Evolutionary conservation across 257 asterid species (phyloP).

Genomic region (Leptodermis oblonga): DNA sequence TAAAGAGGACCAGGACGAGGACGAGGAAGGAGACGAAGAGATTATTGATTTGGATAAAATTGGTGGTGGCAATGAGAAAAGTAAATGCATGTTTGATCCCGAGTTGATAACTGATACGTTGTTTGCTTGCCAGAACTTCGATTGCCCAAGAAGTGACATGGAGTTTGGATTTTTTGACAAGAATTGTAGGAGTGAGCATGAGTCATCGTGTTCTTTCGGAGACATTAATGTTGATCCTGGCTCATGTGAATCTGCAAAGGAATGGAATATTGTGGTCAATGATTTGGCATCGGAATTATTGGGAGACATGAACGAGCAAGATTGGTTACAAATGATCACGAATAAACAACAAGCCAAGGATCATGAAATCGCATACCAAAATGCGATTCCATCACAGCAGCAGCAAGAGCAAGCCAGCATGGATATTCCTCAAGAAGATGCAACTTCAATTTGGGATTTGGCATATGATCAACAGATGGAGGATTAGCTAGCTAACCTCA

Average conservation of each 20-base stretch:
- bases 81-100: conserved; percentile 26
- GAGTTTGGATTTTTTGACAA: conserved; percentile 24
- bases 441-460: conserved; percentile 52
- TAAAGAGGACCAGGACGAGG: conserved; percentile 2
- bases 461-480: conserved; percentile 20
- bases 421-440: conserved; percentile 16
- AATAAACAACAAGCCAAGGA: background rate
- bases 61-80: conserved; percentile 22
- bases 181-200: conserved; percentile 26
- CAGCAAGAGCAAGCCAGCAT: no score
- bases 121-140: conserved; percentile 11
- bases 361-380: no score
- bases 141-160: conserved; percentile 13
- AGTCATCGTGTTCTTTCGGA: background rate
- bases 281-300: no score
- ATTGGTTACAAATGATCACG: conserved; percentile 22
- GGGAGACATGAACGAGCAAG: conserved; percentile 8
- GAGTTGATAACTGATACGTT: background rate
- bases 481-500: background rate
- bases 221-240: background rate
- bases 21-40: no score
- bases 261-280: no score
- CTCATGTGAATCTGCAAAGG: no score
- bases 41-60: no score
- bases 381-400: conserved; percentile 4